A percentile compares a stretch with the other conserved stretches of the same genome.
phyloP scores from a whole-genome alignment of 768 basidiomycete genomes.

The Macrolepiota fuliginosa region DNA sequence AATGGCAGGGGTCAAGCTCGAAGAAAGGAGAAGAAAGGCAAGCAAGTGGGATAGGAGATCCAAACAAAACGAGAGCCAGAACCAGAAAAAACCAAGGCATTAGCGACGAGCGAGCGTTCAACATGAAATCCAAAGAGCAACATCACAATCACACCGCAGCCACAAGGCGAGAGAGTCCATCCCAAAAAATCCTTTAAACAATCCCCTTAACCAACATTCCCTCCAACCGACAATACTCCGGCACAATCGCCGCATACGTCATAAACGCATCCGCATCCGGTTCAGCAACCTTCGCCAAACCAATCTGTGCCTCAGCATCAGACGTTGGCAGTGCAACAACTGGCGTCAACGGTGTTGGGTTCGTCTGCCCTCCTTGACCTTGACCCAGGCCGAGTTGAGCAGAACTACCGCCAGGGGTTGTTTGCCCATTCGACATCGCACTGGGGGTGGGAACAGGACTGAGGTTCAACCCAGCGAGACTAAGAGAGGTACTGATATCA shows the following conservation, averaged over 20 bases:
- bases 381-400: background rate
- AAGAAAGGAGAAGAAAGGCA: too few relatives aligned
- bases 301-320: constrained; percentile 72
- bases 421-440: constrained; percentile 20
- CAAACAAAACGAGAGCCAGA: too few relatives aligned
- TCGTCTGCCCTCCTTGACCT: constrained; percentile 38
- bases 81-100: too few relatives aligned
- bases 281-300: constrained; percentile 79
- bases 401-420: background rate
- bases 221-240: constrained; percentile 80
- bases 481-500: constrained; percentile 33
- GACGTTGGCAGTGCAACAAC: constrained; percentile 70
- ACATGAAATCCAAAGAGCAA: too few relatives aligned
- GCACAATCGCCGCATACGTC: constrained; percentile 82
- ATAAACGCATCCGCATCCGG: constrained; percentile 83
- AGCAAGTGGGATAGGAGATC: too few relatives aligned
- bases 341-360: constrained; percentile 62
- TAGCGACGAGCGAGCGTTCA: too few relatives aligned
- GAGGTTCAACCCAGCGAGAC: constrained; percentile 2
- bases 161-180: background rate
- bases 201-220: constrained; percentile 70
- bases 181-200: constrained; percentile 26
- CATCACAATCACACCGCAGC: background rate
- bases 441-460: constrained; percentile 30
- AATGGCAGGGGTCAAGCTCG: too few relatives aligned